Conservation (phyloP, 768 basidiomycete species). For the Termitomyces bulborhizus region DNA sequence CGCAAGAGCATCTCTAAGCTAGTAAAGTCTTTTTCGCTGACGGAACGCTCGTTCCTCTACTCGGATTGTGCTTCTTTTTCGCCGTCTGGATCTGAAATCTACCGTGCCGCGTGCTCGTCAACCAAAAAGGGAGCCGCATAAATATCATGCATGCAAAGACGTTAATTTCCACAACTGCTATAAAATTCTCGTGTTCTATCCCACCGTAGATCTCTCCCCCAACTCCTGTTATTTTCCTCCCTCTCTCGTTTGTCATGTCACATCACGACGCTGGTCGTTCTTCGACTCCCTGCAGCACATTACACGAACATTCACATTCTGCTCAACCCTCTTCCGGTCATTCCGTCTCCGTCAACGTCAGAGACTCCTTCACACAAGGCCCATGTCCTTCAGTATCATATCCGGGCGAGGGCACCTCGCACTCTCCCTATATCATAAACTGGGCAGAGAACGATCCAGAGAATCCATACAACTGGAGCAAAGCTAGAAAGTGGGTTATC, state of each 20-base stretch:
- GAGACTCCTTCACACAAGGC: not conserved
- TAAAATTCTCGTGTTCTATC: not conserved
- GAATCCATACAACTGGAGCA: constrained; percentile 53
- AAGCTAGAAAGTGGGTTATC: constrained; percentile 42
- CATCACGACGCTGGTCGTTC: constrained; percentile 17
- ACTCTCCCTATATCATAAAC: constrained; percentile 49
- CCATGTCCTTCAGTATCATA: constrained; percentile 18
- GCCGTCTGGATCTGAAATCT: not conserved
- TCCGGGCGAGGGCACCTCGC: constrained; percentile 37
- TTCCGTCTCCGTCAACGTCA: not conserved
- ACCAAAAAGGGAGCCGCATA: not conserved
- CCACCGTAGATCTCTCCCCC: not conserved
- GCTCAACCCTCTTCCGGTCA: constrained; percentile 9
- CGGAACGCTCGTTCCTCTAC: not conserved
- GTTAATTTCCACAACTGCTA: not conserved
- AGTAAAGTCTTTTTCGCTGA: not conserved
- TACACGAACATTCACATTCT: constrained; percentile 17
- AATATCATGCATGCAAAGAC: constrained; percentile 6
- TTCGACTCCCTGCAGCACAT: constrained; percentile 12
- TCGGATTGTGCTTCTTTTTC: not conserved
- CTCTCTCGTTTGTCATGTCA: constrained; percentile 4
- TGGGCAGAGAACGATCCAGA: constrained; percentile 47
- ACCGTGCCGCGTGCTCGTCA: constrained; percentile 3
- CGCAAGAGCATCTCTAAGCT: not conserved
- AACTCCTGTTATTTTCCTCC: not conserved